A percentile compares a stretch with the other conserved stretches of the same genome.
Evolutionary conservation across 805 yeast species (phyloP).

Genomic region (Myxozyma mucilagina): DNA sequence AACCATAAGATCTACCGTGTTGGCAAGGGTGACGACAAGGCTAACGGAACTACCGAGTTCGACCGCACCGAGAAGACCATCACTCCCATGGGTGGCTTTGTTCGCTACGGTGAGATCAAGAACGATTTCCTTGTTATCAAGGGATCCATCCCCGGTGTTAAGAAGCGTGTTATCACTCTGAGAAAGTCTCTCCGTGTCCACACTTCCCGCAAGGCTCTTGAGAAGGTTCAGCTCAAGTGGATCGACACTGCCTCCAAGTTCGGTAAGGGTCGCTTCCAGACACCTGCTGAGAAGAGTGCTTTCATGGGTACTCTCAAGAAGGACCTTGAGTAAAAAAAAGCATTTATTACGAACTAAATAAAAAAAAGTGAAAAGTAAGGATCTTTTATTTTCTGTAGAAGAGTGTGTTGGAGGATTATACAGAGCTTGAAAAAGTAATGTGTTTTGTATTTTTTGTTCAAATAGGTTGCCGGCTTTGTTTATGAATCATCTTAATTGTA

Average conservation of each 20-base stretch:
- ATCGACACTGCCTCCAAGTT: conserved; percentile 99
- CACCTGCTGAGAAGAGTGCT: conserved; percentile 99
- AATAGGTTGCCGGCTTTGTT: conserved; percentile 15
- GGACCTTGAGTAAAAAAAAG: conserved; percentile 26
- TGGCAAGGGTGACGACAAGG: conserved; percentile 94
- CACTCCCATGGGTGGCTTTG: conserved; percentile 99
- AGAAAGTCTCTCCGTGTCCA: conserved; percentile 98
- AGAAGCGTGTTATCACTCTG: conserved; percentile 98
- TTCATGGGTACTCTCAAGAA: conserved; percentile 98
- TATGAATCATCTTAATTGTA: conserved; percentile 14
- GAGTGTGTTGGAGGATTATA: conserved; percentile 9
- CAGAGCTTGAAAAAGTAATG: conserved; percentile 10
- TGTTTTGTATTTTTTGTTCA: conserved; percentile 11
- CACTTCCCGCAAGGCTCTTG: conserved; percentile 96
- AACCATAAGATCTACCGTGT: conserved; percentile 99
- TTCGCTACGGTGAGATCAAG: conserved; percentile 96
- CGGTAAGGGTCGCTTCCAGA: conserved; percentile 99
- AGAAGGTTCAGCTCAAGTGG: conserved; percentile 97
- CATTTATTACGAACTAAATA: neutral
- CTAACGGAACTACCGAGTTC: conserved; percentile 92
- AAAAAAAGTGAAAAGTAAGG: too few relatives aligned
- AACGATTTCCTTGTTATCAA: conserved; percentile 96
- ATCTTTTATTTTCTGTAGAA: conserved; percentile 5
- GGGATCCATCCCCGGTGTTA: conserved; percentile 99
- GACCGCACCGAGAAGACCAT: conserved; percentile 99